Percentiles rank a stretch among this genome's conserved stretches.
These are phyloP conservation scores for Lenwebbia sp. DNA, from an alignment of 345 rosid genomes.

Conservation along the genomic window DNA sequence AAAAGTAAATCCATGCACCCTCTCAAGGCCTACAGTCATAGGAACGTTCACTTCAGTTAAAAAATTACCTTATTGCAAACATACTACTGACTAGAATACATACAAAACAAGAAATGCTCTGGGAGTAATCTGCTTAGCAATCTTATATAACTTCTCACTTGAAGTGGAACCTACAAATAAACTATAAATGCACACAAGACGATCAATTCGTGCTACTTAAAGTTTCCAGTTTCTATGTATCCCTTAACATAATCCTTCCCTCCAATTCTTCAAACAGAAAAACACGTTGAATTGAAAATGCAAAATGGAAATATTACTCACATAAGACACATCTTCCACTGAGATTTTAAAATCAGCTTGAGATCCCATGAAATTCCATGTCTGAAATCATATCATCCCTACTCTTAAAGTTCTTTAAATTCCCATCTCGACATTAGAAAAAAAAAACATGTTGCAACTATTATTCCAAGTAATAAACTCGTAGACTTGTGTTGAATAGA, in stretches of 20 bases:
- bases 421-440: background rate
- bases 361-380: background rate
- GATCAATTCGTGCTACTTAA: background rate
- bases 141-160: background rate
- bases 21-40: conserved; percentile 60
- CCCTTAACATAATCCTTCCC: background rate
- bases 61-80: background rate
- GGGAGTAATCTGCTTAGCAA: background rate
- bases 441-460: background rate
- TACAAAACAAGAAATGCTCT: background rate
- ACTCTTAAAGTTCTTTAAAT: background rate
- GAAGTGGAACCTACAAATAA: background rate
- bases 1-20: conserved; percentile 91
- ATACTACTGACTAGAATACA: background rate
- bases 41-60: background rate
- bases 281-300: background rate
- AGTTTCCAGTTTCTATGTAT: background rate
- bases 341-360: background rate
- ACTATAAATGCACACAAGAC: background rate
- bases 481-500: background rate
- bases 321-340: background rate
- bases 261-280: background rate
- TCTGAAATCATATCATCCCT: background rate
- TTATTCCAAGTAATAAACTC: background rate
- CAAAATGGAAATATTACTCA: background rate